A percentile compares a stretch with the other conserved stretches of the same genome.
These are phyloP conservation scores for Abrus precatorius DNA, from an alignment of 306 rosid genomes.

Conservation along the genomic window DNA sequence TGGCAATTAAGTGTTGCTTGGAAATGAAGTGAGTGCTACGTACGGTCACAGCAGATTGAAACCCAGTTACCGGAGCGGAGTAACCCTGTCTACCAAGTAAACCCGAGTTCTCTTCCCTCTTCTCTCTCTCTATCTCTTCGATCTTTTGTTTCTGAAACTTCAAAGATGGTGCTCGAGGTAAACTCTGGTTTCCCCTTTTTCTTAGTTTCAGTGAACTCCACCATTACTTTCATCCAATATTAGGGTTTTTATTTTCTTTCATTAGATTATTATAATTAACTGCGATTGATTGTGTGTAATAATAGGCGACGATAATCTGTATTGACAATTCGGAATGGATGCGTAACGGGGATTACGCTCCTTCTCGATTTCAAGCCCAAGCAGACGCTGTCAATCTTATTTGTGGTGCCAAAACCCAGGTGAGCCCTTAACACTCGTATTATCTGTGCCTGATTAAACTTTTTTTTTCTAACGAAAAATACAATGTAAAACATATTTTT, in stretches of 20 bases:
- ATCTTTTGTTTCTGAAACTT: slow-evolving; percentile 45
- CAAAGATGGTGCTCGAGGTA: slow-evolving; percentile 94
- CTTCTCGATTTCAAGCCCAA: slow-evolving; percentile 91
- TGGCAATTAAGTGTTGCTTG: background rate
- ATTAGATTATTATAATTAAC: background rate
- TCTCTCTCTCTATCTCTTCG: background rate
- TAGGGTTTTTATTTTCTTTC: slow-evolving; percentile 59
- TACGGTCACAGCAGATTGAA: background rate
- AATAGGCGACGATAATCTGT: slow-evolving; percentile 92
- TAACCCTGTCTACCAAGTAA: slow-evolving; percentile 36
- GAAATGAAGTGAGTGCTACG: background rate
- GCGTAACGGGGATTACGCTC: slow-evolving; percentile 94
- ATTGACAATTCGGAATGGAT: slow-evolving; percentile 95
- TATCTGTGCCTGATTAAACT: background rate
- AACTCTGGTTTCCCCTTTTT: background rate
- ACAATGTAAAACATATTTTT: background rate
- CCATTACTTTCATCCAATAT: background rate
- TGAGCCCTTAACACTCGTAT: slow-evolving; percentile 41
- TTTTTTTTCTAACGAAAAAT: background rate
- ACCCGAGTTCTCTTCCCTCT: background rate
- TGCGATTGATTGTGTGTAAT: background rate
- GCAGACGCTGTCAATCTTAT: slow-evolving; percentile 91
- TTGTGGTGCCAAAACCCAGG: slow-evolving; percentile 98
- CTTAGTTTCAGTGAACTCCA: slow-evolving; percentile 19
- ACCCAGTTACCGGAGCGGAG: background rate